Evolutionary conservation across 2,329 filamentous ascomycete species (phyloP), one percentile per base, ranked within the genome.

Genomic region (Ophiocordyceps camponoti-floridani): DNA sequence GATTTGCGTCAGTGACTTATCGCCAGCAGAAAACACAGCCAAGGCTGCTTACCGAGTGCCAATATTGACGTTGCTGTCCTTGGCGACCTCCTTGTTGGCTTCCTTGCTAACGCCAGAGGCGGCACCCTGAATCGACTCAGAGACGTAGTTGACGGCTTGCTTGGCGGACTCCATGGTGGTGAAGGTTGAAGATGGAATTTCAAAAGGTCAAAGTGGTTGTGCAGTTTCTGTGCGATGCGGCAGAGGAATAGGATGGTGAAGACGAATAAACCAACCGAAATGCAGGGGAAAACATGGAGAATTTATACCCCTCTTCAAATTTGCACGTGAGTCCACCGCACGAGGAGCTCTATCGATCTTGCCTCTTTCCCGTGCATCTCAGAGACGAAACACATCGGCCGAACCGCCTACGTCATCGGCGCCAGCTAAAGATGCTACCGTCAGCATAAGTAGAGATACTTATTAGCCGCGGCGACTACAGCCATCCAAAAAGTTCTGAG

Each of bases 21-120:
- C 10, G 12, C 4, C 14, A 7, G 26, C 8, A 7, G 33, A 27
- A 13, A 12, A 12, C 12, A 14, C 37, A 23, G 35, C 8, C 10
- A 31, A 11, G 6, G 33, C 4, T 28, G 13, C 37, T 58, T 60
- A 72, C 69, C 78, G 77, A 58, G 72, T 76, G 56, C 63, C 58
- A 47, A 77, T 6, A 52, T 53, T 51, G 49, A 67, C 68, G 57
- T 77, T 63, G 59, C 53, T 60, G 58, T 76, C 74, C 71, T 82
- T 81, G 61, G 77, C 78, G 51, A 76, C 69, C 52, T 70, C 58
- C 73, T 82, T 81, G 73, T 82, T 82, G 66, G 67, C 66, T 66
- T 81, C 76, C 74, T 82, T 82, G 65, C 69, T 74, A 49, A 72
- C 65, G 52, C 70, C 68, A 49, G 66, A 65, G 50, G 67, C 58